A percentile compares a stretch with the other conserved stretches of the same genome.
Evolutionary conservation across 441 rosid species (phyloP).

Genomic region (Pelargonium fulgidum): DNA sequence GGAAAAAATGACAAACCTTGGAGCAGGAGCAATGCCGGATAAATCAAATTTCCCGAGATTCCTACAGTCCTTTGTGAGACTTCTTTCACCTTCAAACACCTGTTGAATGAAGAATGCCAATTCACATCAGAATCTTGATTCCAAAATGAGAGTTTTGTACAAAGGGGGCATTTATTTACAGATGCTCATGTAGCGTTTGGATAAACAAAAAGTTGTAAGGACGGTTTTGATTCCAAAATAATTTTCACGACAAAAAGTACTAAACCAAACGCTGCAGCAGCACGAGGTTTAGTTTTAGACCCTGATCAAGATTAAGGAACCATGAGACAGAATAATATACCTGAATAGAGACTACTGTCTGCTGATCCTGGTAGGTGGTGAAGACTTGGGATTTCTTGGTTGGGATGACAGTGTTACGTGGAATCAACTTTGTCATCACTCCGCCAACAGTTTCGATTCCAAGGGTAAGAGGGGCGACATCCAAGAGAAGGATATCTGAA

Average conservation of each 20-base stretch:
- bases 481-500: slow-evolving; percentile 91
- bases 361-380: slow-evolving; percentile 98
- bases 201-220: no score
- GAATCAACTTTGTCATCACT: slow-evolving; percentile 98
- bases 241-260: no score
- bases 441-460: slow-evolving; percentile 99
- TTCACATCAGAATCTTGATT: background rate
- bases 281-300: background rate
- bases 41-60: slow-evolving; percentile 86
- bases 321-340: slow-evolving; percentile 23
- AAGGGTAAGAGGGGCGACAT: slow-evolving; percentile 91
- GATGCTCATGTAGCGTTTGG: no score
- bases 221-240: no score
- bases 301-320: background rate
- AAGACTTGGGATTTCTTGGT: slow-evolving; percentile 98
- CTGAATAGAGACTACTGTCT: slow-evolving; percentile 93
- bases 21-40: slow-evolving; percentile 78
- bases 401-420: slow-evolving; percentile 94
- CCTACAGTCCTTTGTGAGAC: slow-evolving; percentile 94
- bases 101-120: slow-evolving; percentile 14
- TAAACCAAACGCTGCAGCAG: no score
- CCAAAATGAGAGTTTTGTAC: background rate
- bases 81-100: slow-evolving; percentile 98
- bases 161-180: no score
- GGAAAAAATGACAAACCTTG: slow-evolving; percentile 31